Conservation (phyloP, 129 eudicot genomes). For the Rutidosis leptorrhynchoides region DNA sequence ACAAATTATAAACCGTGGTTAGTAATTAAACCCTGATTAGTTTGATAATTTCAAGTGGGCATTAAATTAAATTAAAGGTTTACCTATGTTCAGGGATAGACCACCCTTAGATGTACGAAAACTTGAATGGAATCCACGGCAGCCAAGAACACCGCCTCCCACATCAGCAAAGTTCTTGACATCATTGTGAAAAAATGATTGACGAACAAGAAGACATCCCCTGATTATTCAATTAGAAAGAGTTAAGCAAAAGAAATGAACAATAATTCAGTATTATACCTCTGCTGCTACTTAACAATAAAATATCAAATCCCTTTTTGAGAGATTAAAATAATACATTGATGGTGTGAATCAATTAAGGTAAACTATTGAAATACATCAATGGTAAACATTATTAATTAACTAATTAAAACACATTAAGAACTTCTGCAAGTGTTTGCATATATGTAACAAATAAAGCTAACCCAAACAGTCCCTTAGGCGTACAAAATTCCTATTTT, state of each 20-base stretch:
- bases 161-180: slow-evolving; percentile 59
- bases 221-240: slow-evolving; percentile 31
- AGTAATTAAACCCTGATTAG: background rate
- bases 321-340: background rate
- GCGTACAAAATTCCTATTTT: background rate
- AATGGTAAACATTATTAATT: background rate
- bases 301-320: background rate
- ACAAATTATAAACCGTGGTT: slow-evolving; percentile 4
- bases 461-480: background rate
- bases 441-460: background rate
- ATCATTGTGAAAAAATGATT: slow-evolving; percentile 84
- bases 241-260: background rate
- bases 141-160: slow-evolving; percentile 84
- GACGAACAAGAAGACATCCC: slow-evolving; percentile 91
- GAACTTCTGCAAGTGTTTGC: background rate
- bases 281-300: background rate
- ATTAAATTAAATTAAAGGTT: slow-evolving; percentile 5
- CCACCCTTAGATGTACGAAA: slow-evolving; percentile 93
- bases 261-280: background rate
- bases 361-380: background rate
- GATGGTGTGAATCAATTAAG: background rate
- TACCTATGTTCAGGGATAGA: slow-evolving; percentile 78
- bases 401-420: background rate
- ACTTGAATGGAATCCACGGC: slow-evolving; percentile 91
- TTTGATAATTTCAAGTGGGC: background rate